Base-by-base conservation (phyloP, 2,329 filamentous ascomycete species). In the Aspergillus sp. region DNA sequence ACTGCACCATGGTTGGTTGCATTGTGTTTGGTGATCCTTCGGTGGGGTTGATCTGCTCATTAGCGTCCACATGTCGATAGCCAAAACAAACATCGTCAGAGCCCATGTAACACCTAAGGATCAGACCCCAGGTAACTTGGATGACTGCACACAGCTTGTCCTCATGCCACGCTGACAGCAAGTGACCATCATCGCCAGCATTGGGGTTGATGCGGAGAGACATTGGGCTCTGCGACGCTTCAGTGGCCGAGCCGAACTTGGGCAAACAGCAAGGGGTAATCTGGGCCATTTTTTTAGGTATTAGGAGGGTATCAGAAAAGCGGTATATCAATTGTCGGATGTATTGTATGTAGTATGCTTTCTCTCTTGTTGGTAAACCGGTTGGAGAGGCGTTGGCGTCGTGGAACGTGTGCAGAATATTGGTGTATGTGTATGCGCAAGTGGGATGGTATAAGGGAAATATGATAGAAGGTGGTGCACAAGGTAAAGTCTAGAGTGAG, bases 61-160 rank as follows among this genome's bases (percentile, higher is more conserved):
- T 63, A 45, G 57, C 62, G 23, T 66, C 67, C 47, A 70, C 62
- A 56, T 73, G 64, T 55, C 74, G 69, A 52, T 73, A 75, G 19
- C 78, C 80, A 66, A 81, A 83, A 23, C 77, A 70, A 4, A 81
- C 75, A 61, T 81, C 77, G 49, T 80, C 73, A 14, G 75, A 75
- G 3, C 72, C 75, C 12, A 76, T 76, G 60, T 80, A 81, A 46
- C 73, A 75, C 33, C 75, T 70, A 6, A 81, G 64, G 1, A 81
- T 67, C 43, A 82, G 58, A 1, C 74, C 77, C 79, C 79, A 82
- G 11, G 78, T 75, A 15, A 77, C 73, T 35, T 75, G 72, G 48
- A 82, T 54, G 17, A 70, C 50, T 6, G 63, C 59, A 27, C 61
- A 60, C 41, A 72, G 55, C 40, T 66, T 57, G 2, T 60, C 63